Percentiles rank a stretch among this genome's conserved stretches.
Conservation (phyloP, 129 eudicot genomes). For the Saposhnikovia divaricata region DNA sequence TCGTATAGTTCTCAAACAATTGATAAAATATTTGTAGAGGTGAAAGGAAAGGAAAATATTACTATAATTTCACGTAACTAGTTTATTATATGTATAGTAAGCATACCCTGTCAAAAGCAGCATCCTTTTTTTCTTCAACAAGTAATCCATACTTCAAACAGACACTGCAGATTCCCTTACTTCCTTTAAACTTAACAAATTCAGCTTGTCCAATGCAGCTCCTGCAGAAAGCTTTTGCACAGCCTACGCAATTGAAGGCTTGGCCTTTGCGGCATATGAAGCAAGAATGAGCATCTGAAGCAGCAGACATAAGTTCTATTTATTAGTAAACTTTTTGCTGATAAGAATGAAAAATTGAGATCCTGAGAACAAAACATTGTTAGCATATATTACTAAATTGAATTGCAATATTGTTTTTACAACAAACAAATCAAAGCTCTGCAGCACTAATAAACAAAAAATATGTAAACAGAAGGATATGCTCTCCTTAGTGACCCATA, state of each 20-base stretch:
- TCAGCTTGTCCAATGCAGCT: conserved; percentile 37
- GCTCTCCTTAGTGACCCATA: too few species aligned
- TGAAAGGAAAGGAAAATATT: neutral
- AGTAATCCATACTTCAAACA: conserved; percentile 59
- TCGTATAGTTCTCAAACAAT: too few species aligned
- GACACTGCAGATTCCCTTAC: conserved; percentile 53
- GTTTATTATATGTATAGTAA: neutral
- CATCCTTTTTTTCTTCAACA: conserved; percentile 49
- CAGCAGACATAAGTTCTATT: neutral
- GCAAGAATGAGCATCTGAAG: conserved; percentile 60
- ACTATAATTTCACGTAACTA: neutral
- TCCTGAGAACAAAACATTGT: neutral
- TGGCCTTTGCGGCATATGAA: conserved; percentile 34
- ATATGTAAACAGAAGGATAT: too few species aligned
- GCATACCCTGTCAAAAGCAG: conserved; percentile 37
- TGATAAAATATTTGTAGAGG: neutral
- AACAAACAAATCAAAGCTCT: neutral
- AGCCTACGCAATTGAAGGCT: conserved; percentile 43
- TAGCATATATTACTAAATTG: neutral
- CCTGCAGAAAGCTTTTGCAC: conserved; percentile 56
- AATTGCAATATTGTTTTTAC: neutral
- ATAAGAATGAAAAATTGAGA: neutral
- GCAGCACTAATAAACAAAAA: too few species aligned
- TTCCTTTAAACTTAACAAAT: conserved; percentile 46
- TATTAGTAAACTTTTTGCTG: neutral